A percentile compares a stretch with the other conserved stretches of the same genome.
Evolutionary conservation across 2,329 filamentous ascomycete species (phyloP).

Genomic region (Colletotrichum higginsianum): DNA sequence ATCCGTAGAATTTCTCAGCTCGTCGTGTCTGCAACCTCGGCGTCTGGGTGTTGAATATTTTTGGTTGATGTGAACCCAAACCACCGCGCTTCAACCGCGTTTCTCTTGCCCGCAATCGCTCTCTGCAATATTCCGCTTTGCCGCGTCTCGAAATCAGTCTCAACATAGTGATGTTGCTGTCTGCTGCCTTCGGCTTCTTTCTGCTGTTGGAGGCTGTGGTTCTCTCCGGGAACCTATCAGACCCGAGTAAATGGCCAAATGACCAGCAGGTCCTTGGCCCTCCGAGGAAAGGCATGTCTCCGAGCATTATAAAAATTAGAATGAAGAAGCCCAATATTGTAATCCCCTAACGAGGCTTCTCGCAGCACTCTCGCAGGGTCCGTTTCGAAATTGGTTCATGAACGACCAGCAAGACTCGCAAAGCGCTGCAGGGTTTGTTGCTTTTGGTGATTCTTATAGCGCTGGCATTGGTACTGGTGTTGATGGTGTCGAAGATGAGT

Average conservation of each 20-base stretch:
- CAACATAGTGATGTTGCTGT: background rate
- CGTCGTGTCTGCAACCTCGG: background rate
- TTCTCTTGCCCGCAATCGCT: background rate
- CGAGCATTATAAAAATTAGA: background rate
- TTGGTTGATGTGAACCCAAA: background rate
- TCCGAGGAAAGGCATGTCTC: slow-evolving; percentile 24
- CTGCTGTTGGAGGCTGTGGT: slow-evolving; percentile 5
- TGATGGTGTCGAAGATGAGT: slow-evolving; percentile 57
- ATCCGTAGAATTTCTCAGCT: background rate
- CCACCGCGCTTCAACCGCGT: background rate
- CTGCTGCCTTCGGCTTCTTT: background rate
- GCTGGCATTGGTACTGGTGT: slow-evolving; percentile 63
- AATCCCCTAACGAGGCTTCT: slow-evolving; percentile 8
- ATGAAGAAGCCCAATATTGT: background rate
- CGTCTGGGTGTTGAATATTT: background rate
- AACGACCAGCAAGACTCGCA: background rate
- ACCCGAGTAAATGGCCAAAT: background rate
- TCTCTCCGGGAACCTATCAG: background rate
- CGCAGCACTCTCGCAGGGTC: slow-evolving; percentile 7
- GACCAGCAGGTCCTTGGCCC: slow-evolving; percentile 12
- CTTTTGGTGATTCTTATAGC: slow-evolving; percentile 64
- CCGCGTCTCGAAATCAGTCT: background rate
- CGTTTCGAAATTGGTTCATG: background rate
- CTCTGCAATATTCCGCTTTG: background rate
- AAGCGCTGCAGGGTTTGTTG: slow-evolving; percentile 50